Conservation (phyloP, 1,284 basidiomycete genomes). For the Ustilago xerochloae region DNA sequence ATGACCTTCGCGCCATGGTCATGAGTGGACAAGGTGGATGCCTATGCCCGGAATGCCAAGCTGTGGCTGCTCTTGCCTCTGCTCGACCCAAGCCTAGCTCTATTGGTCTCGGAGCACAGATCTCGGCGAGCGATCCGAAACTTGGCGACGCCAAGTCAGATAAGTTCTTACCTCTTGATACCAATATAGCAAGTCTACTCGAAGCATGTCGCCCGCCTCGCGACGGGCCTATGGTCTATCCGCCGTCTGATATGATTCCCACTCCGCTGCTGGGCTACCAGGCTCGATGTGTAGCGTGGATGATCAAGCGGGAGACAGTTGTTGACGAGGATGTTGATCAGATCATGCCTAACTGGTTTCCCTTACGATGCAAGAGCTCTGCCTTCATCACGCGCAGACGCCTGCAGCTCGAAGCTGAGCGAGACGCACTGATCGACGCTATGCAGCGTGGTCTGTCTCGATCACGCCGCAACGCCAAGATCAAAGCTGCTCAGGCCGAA, state of each 20-base stretch:
- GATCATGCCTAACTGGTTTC: conserved; percentile 44
- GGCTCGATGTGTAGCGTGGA: conserved; percentile 47
- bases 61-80: too few species aligned
- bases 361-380: conserved; percentile 28
- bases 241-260: conserved; percentile 35
- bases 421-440: conserved; percentile 22
- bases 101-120: conserved; percentile 12
- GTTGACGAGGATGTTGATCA: conserved; percentile 32
- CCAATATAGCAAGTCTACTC: conserved; percentile 43
- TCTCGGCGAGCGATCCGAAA: conserved; percentile 19
- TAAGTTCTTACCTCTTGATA: conserved; percentile 37
- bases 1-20: neutral
- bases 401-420: conserved; percentile 30
- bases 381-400: conserved; percentile 17
- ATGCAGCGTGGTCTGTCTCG: conserved; percentile 23
- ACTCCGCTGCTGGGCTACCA: conserved; percentile 44
- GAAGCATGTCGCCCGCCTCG: conserved; percentile 42
- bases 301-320: conserved; percentile 41
- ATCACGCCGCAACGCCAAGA: conserved; percentile 27
- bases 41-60: too few species aligned
- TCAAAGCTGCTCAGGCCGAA: conserved; percentile 16
- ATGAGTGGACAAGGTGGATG: too few species aligned
- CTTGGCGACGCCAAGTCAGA: conserved; percentile 25
- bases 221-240: conserved; percentile 24
- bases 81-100: conserved; percentile 10